Evolutionary conservation across 495 filamentous ascomycete genomes (phyloP), one percentile per base, ranked within the genome.

Genomic region (Aspergillus diversus): DNA sequence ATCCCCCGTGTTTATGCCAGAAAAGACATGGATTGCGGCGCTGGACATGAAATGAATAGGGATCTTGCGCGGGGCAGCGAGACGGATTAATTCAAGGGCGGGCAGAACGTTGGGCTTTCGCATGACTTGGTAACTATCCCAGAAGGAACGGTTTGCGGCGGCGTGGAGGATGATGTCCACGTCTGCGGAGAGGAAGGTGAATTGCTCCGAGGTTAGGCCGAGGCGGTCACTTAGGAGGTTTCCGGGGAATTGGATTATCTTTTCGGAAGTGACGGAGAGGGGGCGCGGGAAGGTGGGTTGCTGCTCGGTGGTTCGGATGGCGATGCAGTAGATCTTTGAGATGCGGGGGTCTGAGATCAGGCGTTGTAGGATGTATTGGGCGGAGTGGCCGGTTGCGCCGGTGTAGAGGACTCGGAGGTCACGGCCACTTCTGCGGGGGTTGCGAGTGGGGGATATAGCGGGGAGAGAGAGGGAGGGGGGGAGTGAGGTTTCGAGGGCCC

Each of bases 31-130:
- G 5, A 80, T 77, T 4, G 66, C 66, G 5, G 68, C 77, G 0
- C 80, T 73, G 0, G 83, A 85, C 7, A 86, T 59, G 65, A 73
- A 86, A 64, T 85, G 84, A 33, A 87, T 65, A 0, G 83, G 80
- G n/a, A 82, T 66, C 0, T 57, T 56, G 8, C 77, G 69, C 0
- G 67, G 65, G 0, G 73, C 27, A 5, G 72, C 68, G 12, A 84
- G 60, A 2, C 57, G 59, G 7, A 74, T 56, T 1, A 88, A 76
- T 39, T 39, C 37, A 12, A 72, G 66, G 0, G 82, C 85, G 0
- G 82, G 77, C 0, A 57, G 52, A 2, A 85, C 59, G 53, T 87
- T 88, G 33, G 69, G 49, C 0, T 57, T 15, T 4, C 74, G 69
- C 3, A 87, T 72, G 0, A 73, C 63, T 5, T 60, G 52, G 68